A percentile compares a stretch with the other conserved stretches of the same genome.
These are phyloP conservation scores for Tricholoma hemisulphureum DNA, from an alignment of 768 basidiomycete genomes.

Conservation along the genomic window DNA sequence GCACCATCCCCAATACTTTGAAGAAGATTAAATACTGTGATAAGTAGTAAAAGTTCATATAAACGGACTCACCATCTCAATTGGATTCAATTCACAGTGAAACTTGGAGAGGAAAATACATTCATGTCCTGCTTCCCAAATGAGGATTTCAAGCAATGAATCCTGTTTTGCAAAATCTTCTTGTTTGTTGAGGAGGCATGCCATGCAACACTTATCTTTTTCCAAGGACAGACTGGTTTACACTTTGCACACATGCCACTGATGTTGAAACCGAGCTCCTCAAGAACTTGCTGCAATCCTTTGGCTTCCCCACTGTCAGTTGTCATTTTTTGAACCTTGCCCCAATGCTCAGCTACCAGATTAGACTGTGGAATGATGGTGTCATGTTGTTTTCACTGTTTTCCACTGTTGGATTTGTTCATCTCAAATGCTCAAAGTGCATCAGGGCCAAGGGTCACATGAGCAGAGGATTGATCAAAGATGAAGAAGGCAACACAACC, in stretches of 20 bases:
- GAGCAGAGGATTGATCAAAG: too few species aligned
- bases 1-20: background rate
- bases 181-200: constrained; percentile 35
- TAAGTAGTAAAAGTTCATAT: background rate
- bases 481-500: constrained; percentile 32
- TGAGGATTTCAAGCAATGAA: constrained; percentile 32
- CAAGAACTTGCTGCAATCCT: constrained; percentile 34
- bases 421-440: constrained; percentile 42
- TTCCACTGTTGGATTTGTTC: constrained; percentile 41
- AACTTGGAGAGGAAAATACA: constrained; percentile 45
- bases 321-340: constrained; percentile 38
- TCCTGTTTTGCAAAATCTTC: constrained; percentile 39
- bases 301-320: constrained; percentile 29
- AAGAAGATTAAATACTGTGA: background rate
- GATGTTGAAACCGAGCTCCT: constrained; percentile 42
- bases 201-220: constrained; percentile 34
- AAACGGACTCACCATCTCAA: constrained; percentile 37
- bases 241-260: constrained; percentile 33
- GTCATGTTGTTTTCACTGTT: constrained; percentile 32
- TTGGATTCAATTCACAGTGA: constrained; percentile 47
- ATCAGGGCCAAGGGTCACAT: constrained; percentile 35
- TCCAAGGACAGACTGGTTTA: constrained; percentile 34
- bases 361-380: constrained; percentile 40
- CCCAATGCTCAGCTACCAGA: too few species aligned
- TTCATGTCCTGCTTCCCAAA: constrained; percentile 31